phyloP scores from a whole-genome alignment of 805 yeast genomes.

The Yarrowia sp. region DNA sequence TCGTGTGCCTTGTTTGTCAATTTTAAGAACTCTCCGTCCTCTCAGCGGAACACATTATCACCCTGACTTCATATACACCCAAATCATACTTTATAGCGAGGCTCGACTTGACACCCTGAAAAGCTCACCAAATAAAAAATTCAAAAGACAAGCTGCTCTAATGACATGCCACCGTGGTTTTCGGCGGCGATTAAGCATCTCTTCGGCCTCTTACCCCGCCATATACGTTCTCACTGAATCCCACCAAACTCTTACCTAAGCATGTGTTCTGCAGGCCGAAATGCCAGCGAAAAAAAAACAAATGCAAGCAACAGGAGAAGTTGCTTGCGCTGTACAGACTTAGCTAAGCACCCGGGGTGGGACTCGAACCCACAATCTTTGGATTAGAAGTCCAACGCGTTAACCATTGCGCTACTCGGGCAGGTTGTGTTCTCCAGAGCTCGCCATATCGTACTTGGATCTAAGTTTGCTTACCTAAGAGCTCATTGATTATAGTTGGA shows the following conservation, averaged over 20 bases:
- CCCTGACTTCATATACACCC: no score
- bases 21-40: no score
- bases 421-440: conserved; percentile 6
- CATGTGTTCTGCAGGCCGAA: neutral
- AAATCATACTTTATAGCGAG: no score
- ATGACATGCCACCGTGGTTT: no score
- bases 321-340: neutral
- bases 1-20: no score
- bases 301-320: neutral
- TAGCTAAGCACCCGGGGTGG: conserved; percentile 32
- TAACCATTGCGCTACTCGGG: conserved; percentile 39
- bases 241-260: conserved; percentile 2
- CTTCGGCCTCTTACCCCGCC: no score
- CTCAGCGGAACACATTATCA: no score
- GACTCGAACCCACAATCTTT: conserved; percentile 38
- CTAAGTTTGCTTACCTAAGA: conserved; percentile 7
- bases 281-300: conserved; percentile 8
- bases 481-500: neutral
- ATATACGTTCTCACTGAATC: neutral
- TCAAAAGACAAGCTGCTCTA: no score
- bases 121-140: no score
- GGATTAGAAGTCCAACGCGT: conserved; percentile 38
- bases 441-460: neutral
- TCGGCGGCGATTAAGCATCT: no score
- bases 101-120: no score